Conservation (phyloP, 2,329 filamentous ascomycete species). For the Sporothrix inflata region DNA sequence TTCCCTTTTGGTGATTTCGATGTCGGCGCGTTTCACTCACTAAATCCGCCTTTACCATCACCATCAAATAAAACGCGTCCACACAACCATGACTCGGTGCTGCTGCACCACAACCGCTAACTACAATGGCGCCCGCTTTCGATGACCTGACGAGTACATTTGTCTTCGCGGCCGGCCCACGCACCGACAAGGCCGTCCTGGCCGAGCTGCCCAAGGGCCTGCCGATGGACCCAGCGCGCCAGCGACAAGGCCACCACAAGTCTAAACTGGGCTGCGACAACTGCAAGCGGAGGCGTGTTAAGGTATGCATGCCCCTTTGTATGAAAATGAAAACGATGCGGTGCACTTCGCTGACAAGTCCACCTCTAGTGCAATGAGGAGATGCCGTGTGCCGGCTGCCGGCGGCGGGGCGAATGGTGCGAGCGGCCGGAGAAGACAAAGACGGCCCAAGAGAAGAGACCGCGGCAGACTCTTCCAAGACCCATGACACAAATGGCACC, state of each 20-base stretch:
- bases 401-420: conserved; percentile 34
- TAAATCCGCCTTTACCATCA: background rate
- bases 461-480: background rate
- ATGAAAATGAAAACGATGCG: too few relatives aligned
- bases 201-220: conserved; percentile 35
- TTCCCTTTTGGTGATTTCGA: background rate
- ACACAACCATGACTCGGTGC: too few relatives aligned
- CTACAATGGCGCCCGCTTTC: conserved; percentile 25
- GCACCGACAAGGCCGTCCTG: conserved; percentile 26
- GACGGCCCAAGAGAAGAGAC: background rate
- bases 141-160: conserved; percentile 34
- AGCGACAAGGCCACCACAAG: conserved; percentile 35
- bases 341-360: background rate
- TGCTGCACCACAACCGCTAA: background rate
- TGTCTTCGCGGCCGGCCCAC: conserved; percentile 29
- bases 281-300: conserved; percentile 37
- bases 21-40: background rate
- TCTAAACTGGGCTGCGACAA: conserved; percentile 35
- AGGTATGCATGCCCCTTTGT: conserved; percentile 27
- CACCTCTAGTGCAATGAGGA: conserved; percentile 34
- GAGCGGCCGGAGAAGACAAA: conserved; percentile 22
- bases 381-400: conserved; percentile 34
- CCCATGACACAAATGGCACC: background rate
- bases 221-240: conserved; percentile 29
- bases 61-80: background rate